A percentile compares a stretch with the other conserved stretches of the same genome.
Conservation (phyloP, 306 rosid species). For the Luffa aegyptiaca region DNA sequence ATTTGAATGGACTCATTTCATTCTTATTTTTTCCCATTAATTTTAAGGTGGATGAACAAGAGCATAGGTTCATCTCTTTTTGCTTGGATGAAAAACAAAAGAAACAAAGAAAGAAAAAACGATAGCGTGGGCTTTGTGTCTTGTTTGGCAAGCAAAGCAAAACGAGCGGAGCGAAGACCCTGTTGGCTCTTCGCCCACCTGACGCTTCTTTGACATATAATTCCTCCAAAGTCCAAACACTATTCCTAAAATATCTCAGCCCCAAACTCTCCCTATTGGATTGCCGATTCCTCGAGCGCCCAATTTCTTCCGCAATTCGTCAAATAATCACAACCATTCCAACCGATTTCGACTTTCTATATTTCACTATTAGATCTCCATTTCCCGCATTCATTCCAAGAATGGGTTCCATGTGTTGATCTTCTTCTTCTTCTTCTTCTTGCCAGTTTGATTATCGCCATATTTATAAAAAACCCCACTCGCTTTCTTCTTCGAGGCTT, state of each 20-base stretch:
- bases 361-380: background rate
- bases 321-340: background rate
- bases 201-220: background rate
- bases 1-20: no score
- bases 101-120: background rate
- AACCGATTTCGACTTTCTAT: background rate
- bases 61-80: no score
- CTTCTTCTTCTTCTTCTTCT: background rate
- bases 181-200: background rate
- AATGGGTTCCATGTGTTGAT: background rate
- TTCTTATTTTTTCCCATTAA: no score
- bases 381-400: background rate
- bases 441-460: background rate
- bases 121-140: background rate
- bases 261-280: background rate
- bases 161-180: background rate
- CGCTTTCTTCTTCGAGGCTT: background rate
- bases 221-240: background rate
- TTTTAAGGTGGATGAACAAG: no score
- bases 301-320: background rate
- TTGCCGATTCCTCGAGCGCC: background rate
- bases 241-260: background rate
- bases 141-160: conserved; percentile 5
- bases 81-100: no score
- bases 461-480: background rate